Base-by-base conservation (phyloP, 306 rosid species). In the Vicia faba region DNA sequence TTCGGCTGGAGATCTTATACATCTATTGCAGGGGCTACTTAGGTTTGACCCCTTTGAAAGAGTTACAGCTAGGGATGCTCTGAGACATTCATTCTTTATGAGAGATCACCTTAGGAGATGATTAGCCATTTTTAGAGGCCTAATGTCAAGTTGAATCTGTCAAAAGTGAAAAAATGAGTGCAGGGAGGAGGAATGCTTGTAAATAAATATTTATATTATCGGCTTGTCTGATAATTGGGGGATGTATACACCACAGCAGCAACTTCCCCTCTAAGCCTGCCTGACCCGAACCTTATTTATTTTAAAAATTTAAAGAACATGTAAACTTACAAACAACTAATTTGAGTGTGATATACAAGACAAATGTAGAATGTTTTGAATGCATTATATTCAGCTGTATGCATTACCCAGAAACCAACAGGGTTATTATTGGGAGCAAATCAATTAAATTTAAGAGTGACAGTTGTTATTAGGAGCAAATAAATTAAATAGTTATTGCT, bases 1-100 rank as follows among this genome's bases (percentile, higher is more conserved):
- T 81, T 93, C 99, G 0, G 96, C 95, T 3, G 97, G 97, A 2
- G 97, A 93, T 66, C 87, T 93, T 28, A 93, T 89, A 39, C 95
- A 93, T 75, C 88, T 93, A 3, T 73, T 93, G 67, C 99, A 93
- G 74, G 99, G 97, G n/a, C 70, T 93, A 16, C 97, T 93, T 26
- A 87, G 69, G 76, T 86, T 79, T 43, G 97, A 93, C 64, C 99
- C 98, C 11, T 68, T 71, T 0, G 89, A 79, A 58, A 82, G 99
- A 75, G 48, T 88, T 6, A 73, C 91, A 0, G 97, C 97, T 4
- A 82, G 75, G 11, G 95, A 93, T 43, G 98, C 97, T 13, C 82
- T 93, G 3, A 79, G 85, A 40, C 97, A 93, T 48, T 73, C 98
- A 1, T 93, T 93, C 81, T 85, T 93, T 66, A 49, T 77, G 13